A percentile compares a stretch with the other conserved stretches of the same genome.
These are phyloP conservation scores for Populus deltoides DNA, from an alignment of 345 rosid genomes.

Conservation along the genomic window DNA sequence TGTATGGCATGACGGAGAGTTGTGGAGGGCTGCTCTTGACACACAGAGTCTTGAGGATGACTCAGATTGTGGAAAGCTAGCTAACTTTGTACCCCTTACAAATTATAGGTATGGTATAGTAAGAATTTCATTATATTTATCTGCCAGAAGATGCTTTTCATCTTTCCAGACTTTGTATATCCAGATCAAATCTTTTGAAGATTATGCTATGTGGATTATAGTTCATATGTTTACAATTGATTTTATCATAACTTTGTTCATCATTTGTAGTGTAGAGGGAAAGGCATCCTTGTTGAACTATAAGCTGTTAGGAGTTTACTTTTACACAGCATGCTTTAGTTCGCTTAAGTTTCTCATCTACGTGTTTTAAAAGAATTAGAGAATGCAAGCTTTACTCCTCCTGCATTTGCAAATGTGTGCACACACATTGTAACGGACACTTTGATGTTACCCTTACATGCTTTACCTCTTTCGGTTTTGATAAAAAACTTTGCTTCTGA, in stretches of 20 bases:
- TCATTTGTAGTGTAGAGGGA: not conserved
- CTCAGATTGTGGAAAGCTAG: conserved; percentile 74
- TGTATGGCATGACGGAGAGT: conserved; percentile 95
- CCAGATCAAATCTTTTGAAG: not conserved
- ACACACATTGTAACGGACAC: not conserved
- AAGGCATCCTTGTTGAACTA: not conserved
- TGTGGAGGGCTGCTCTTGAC: conserved; percentile 96
- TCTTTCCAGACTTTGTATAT: not conserved
- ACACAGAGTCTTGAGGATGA: conserved; percentile 85
- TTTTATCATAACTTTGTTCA: not conserved
- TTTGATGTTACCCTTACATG: not conserved
- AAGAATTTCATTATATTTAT: no score
- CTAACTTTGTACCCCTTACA: conserved; percentile 72
- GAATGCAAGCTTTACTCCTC: not conserved
- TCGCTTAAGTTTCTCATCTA: not conserved
- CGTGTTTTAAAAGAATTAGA: not conserved
- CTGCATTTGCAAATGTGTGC: not conserved
- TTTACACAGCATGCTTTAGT: not conserved
- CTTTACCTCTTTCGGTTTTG: not conserved
- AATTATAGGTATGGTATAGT: conserved; percentile 60
- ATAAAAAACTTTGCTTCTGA: not conserved
- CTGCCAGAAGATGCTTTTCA: not conserved
- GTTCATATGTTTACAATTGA: not conserved
- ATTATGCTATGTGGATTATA: not conserved
- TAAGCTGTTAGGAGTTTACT: not conserved